phyloP scores from a whole-genome alignment of 306 rosid species.

The Pueraria montana region DNA sequence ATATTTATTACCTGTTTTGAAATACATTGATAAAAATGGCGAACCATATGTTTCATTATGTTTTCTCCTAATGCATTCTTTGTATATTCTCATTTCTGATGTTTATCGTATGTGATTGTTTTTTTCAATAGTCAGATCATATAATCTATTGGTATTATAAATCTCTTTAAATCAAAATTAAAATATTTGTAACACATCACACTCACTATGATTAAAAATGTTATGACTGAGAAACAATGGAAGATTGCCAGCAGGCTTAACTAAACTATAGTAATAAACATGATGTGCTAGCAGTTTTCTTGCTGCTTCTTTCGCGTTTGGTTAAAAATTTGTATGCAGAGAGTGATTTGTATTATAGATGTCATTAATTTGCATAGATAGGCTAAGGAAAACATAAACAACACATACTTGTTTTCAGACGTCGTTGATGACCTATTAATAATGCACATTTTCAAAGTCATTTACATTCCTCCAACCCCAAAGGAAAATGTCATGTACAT shows the following conservation, averaged over 20 bases:
- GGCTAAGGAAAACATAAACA: background rate
- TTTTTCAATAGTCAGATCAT: no score
- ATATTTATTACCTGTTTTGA: no score
- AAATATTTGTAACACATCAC: background rate
- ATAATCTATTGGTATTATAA: background rate
- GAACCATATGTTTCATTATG: no score
- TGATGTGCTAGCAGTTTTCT: background rate
- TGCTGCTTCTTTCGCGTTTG: background rate
- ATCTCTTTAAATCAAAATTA: background rate
- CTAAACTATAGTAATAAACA: background rate
- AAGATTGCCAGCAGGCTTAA: background rate
- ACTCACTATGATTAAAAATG: constrained; percentile 10
- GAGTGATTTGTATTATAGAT: background rate
- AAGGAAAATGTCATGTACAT: background rate
- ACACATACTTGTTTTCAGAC: background rate
- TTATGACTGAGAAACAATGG: background rate
- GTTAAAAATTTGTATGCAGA: constrained; percentile 12
- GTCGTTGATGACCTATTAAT: background rate
- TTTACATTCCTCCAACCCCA: background rate
- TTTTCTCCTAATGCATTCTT: background rate
- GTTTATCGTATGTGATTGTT: no score
- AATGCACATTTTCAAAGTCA: background rate
- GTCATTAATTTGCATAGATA: background rate
- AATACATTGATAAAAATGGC: no score
- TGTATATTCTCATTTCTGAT: background rate